A percentile compares a stretch with the other conserved stretches of the same genome.
Evolutionary conservation across 345 rosid species (phyloP).

Genomic region (Syzygium aqueum): DNA sequence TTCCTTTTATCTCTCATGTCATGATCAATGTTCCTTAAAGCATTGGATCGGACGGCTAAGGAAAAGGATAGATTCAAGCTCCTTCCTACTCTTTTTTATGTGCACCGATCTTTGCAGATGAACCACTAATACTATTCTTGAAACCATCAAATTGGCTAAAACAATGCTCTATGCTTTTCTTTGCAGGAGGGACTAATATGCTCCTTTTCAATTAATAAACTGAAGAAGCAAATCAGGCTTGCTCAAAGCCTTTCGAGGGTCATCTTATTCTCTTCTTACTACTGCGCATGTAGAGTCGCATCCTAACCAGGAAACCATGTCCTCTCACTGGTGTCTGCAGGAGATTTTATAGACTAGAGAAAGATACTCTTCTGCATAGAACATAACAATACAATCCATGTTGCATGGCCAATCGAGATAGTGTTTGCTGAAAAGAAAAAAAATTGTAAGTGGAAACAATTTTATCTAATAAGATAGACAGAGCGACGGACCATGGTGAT

Average conservation of each 20-base stretch:
- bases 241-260: neutral
- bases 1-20: neutral
- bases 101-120: neutral
- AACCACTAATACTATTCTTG: neutral
- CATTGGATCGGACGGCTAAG: neutral
- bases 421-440: neutral
- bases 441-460: neutral
- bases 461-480: neutral
- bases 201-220: neutral
- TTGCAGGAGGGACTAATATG: neutral
- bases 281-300: neutral
- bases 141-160: neutral
- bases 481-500: neutral
- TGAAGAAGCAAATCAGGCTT: neutral
- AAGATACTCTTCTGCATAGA: neutral
- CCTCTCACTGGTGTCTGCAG: neutral
- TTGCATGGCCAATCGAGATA: neutral
- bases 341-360: neutral
- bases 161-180: neutral
- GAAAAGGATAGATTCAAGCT: neutral
- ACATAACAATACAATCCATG: neutral
- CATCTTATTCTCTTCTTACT: neutral
- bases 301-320: neutral
- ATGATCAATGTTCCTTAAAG: neutral
- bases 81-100: neutral